Evolutionary conservation across 306 rosid genomes (phyloP), one percentile per base, ranked within the genome.

Genomic region (Erythrophleum fordii): DNA sequence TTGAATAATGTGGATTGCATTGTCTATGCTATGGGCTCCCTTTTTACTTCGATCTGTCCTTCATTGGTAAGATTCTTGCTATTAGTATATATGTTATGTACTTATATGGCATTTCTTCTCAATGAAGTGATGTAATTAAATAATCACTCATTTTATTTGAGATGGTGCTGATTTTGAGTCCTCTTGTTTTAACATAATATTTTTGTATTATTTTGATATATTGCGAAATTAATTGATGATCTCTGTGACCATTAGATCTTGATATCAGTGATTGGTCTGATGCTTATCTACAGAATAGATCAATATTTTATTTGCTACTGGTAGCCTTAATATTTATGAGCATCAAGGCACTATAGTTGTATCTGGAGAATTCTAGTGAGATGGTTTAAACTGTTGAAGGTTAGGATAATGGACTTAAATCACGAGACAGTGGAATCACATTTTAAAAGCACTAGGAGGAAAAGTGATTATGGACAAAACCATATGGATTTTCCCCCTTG

Each of bases 1-100:
- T 85, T 95, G 83, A 82, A 82, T 48, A 85, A 74, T 60, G 95
- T 92, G 69, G 92, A 92, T 72, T 91, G 98, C 84, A 81, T 95
- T 86, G 91, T 95, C 60, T 95, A 92, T 87, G 98, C 97, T 60
- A 95, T 95, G 97, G 98, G 98, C 42, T 95, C 98, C 60, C 97
- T 95, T 81, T 91, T 91, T 80, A 95, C 98, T 53, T 95, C 97
- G 59, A 80, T 91, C 72, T 92, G 98, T 80, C 98, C 98, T 72
- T 95, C 98, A 22, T 81, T 92, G 98, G 98, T 95, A 90, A 81
- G 56, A 67, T 80, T 61, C 76, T 82, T 73, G 79, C 77, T 58
- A 10, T 42, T 69, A 13, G 72, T 82, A 4, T 29, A 28, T 1
- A 8, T 25, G 48, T 37, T 52, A 11, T 14, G 0, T 61, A 29